These are phyloP conservation scores for Phytopythium montanum DNA, from an alignment of 352 stramenopile genomes.

Conservation along the genomic window DNA sequence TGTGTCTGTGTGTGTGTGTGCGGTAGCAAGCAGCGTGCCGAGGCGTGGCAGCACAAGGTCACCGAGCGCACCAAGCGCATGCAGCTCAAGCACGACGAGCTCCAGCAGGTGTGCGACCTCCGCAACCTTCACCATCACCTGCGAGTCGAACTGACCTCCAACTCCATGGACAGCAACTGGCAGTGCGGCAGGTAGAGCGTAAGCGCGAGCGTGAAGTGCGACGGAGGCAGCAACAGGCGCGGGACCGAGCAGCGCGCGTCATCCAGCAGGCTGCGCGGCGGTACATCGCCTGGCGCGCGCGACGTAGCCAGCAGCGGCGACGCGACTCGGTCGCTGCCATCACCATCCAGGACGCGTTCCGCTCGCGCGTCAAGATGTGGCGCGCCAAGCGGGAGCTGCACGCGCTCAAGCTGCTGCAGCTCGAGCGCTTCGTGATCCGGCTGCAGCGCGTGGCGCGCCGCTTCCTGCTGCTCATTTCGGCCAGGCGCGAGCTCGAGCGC, in stretches of 20 bases:
- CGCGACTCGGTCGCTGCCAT: conserved; percentile 33
- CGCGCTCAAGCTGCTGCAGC: conserved; percentile 22
- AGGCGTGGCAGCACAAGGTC: conserved; percentile 54
- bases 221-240: conserved; percentile 25
- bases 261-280: conserved; percentile 36
- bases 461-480: conserved; percentile 28
- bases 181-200: conserved; percentile 28
- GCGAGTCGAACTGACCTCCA: neutral
- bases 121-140: too few species aligned
- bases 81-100: conserved; percentile 57
- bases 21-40: conserved; percentile 29
- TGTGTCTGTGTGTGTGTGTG: too few species aligned
- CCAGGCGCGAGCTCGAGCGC: conserved; percentile 24
- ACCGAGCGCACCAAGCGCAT: conserved; percentile 48
- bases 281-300: conserved; percentile 22
- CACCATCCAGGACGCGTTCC: conserved; percentile 45
- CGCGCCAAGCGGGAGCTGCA: conserved; percentile 37
- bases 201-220: conserved; percentile 28
- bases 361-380: conserved; percentile 30
- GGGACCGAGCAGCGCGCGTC: conserved; percentile 14
- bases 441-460: conserved; percentile 31
- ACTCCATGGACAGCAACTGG: conserved; percentile 10
- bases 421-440: conserved; percentile 33
- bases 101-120: conserved; percentile 47
- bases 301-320: conserved; percentile 11